phyloP scores from a whole-genome alignment of 352 stramenopile genomes.

The Aphanomyces invadans region DNA sequence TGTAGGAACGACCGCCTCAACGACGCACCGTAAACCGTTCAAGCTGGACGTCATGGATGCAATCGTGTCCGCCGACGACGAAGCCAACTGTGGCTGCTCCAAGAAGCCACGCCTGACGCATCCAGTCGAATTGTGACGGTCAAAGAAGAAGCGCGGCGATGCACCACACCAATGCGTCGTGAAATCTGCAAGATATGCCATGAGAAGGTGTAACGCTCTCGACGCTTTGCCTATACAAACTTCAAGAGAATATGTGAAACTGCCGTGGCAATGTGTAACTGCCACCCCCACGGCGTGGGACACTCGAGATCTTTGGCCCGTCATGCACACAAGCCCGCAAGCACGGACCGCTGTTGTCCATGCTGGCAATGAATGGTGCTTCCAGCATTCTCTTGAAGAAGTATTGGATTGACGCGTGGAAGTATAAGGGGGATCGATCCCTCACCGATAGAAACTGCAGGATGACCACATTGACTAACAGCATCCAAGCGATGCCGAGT shows the following conservation, averaged over 20 bases:
- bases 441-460: too few relatives aligned
- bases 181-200: background rate
- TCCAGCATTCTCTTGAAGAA: too few relatives aligned
- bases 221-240: background rate
- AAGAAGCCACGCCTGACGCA: background rate
- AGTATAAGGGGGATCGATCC: too few relatives aligned
- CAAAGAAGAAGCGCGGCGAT: background rate
- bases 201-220: background rate
- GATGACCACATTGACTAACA: too few relatives aligned
- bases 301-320: background rate
- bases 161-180: background rate
- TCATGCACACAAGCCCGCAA: too few relatives aligned
- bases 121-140: background rate
- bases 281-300: background rate
- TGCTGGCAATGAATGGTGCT: too few relatives aligned
- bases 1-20: conserved; percentile 29
- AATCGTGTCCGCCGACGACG: conserved; percentile 35
- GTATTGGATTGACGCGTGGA: too few relatives aligned
- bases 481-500: too few relatives aligned
- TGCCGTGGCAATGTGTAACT: background rate
- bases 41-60: conserved; percentile 60
- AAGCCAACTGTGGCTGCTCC: background rate
- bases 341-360: too few relatives aligned
- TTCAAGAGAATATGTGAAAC: background rate
- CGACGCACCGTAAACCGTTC: conserved; percentile 41